These are phyloP conservation scores for Gloeopeniophorella convolvens DNA, from an alignment of 768 basidiomycete species.

Conservation along the genomic window DNA sequence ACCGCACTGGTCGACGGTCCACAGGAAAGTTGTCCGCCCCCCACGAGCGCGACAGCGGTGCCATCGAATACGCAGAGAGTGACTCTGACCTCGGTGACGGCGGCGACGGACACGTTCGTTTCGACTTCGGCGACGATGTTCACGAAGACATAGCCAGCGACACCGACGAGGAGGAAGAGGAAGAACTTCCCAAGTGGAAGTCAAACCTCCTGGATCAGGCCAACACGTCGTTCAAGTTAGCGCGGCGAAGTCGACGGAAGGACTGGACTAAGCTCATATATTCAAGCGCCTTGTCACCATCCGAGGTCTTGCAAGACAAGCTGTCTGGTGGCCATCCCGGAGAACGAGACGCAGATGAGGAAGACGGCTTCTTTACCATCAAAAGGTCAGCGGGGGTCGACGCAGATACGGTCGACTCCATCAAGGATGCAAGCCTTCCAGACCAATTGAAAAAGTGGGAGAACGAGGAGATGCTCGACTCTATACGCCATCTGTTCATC, in stretches of 20 bases:
- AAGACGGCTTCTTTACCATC: slow-evolving; percentile 71
- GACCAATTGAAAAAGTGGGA: slow-evolving; percentile 70
- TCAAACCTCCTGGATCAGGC: slow-evolving; percentile 49
- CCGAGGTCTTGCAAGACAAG: slow-evolving; percentile 51
- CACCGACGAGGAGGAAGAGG: slow-evolving; percentile 38
- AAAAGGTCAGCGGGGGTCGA: slow-evolving; percentile 27
- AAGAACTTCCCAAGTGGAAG: slow-evolving; percentile 70
- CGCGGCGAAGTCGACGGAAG: slow-evolving; percentile 37
- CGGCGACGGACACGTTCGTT: slow-evolving; percentile 31
- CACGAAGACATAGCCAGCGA: slow-evolving; percentile 43
- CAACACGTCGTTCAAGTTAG: slow-evolving; percentile 37
- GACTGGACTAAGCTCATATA: slow-evolving; percentile 90
- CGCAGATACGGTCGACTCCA: slow-evolving; percentile 58
- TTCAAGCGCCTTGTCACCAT: slow-evolving; percentile 56
- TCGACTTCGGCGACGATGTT: slow-evolving; percentile 46
- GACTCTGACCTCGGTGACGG: slow-evolving; percentile 65
- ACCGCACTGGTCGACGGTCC: slow-evolving; percentile 15
- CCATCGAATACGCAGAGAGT: slow-evolving; percentile 67
- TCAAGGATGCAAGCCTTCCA: slow-evolving; percentile 50
- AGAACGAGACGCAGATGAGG: slow-evolving; percentile 41
- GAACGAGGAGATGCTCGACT: slow-evolving; percentile 77
- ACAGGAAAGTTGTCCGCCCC: slow-evolving; percentile 25
- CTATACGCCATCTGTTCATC: slow-evolving; percentile 85
- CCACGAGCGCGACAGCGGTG: slow-evolving; percentile 32
- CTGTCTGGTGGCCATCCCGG: slow-evolving; percentile 12